Evolutionary conservation across 768 basidiomycete genomes (phyloP), one percentile per base, ranked within the genome.

Genomic region (Tubosaeta sp.): DNA sequence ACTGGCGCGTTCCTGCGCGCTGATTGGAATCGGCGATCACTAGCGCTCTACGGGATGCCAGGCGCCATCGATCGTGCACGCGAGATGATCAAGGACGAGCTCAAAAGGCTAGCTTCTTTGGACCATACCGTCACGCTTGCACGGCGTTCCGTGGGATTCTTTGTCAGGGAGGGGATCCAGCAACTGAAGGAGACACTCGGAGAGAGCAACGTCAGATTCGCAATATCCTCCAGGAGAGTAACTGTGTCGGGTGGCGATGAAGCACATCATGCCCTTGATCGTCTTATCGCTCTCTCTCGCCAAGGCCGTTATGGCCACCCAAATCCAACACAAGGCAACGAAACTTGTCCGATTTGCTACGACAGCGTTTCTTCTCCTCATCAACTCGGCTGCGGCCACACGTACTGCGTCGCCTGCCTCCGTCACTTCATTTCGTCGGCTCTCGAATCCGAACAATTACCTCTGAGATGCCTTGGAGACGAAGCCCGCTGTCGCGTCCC

Each of bases 391-490:
- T 91, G 89, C 53, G 81, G 84, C 0, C 88, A 91, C 60, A 53
- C 59, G 0, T 88, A 82, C 75, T 91, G 89, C 60, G 74, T 76
- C 16, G 61, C 72, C 0, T 91, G 89, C 54, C 60, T 91, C 11
- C 60, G 68, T 13, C 71, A 74, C 46, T 86, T 86, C 58, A 71
- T 90, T 31, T 67, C 67, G 13, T 78, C 86, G 1, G 74, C 85
- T 1, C 63, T 76, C 26, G 78, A 82, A 27, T 78, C 73, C 45
- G 77, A 77, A 29, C 69, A 71, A 5, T 85, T 91, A 62, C 88
- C 90, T 3, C 63, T 91, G 32, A 77, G 68, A 7, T 91, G 89
- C 59, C 72, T 90, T 0, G 89, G 84, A 8, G 71, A 81, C 51
- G 78, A 80, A n/a, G 80, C 76, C 5, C 77, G 67, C 42, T 91